These are phyloP conservation scores for Tetracladium setigerum DNA, from an alignment of 495 filamentous ascomycete genomes.

Conservation along the genomic window DNA sequence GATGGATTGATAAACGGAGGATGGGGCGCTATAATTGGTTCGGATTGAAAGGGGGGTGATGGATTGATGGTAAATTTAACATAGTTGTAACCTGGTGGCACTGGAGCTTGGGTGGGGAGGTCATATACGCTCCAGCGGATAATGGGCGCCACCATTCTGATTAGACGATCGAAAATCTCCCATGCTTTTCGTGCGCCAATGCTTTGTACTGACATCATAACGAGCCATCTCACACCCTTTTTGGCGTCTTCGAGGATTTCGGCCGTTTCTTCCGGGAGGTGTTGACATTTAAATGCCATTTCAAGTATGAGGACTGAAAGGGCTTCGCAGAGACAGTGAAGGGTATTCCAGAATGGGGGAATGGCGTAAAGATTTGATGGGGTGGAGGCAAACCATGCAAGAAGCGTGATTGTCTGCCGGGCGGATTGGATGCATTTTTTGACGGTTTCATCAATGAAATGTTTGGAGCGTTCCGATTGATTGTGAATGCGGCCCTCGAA, in stretches of 20 bases:
- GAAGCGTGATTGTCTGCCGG: constrained; percentile 41
- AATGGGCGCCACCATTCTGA: constrained; percentile 36
- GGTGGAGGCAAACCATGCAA: constrained; percentile 37
- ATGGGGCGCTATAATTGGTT: background rate
- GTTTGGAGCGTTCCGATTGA: constrained; percentile 33
- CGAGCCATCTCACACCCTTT: constrained; percentile 47
- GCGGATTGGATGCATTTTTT: constrained; percentile 52
- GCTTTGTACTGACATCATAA: constrained; percentile 36
- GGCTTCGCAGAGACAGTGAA: constrained; percentile 58
- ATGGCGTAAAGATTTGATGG: constrained; percentile 34
- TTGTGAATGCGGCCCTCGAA: constrained; percentile 37
- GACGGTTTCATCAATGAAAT: constrained; percentile 44
- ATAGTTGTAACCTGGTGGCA: constrained; percentile 17
- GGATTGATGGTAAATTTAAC: background rate
- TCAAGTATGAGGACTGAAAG: constrained; percentile 52
- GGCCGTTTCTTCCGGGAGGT: constrained; percentile 44
- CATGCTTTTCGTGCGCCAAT: constrained; percentile 42
- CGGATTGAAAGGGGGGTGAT: background rate
- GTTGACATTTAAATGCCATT: constrained; percentile 42
- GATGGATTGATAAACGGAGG: background rate
- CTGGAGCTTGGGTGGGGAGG: constrained; percentile 7
- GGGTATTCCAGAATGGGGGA: constrained; percentile 54
- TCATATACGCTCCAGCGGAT: constrained; percentile 16
- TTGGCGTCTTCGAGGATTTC: constrained; percentile 45
- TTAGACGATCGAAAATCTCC: constrained; percentile 44